Evolutionary conservation across 2,329 filamentous ascomycete species (phyloP).

Genomic region (Trichoderma sp.): DNA sequence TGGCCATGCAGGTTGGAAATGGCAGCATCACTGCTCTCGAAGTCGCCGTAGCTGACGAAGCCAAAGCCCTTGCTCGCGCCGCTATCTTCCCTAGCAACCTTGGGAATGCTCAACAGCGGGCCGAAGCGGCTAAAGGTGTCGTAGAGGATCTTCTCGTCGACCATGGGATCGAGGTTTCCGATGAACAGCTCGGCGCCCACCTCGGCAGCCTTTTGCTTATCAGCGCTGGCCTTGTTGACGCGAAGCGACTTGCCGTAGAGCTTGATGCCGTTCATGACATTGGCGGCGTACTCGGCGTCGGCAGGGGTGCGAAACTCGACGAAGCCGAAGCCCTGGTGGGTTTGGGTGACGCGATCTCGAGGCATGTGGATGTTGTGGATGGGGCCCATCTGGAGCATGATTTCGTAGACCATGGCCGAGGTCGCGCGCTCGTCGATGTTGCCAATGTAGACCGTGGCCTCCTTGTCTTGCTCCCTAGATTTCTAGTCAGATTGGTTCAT

Average conservation of each 20-base stretch:
- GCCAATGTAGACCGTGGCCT: constrained; percentile 96
- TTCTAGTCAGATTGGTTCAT: background rate
- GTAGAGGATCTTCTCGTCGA: constrained; percentile 93
- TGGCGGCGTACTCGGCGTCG: constrained; percentile 94
- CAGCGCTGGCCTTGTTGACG: constrained; percentile 89
- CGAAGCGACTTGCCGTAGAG: constrained; percentile 92
- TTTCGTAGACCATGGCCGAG: constrained; percentile 89
- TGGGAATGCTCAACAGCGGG: constrained; percentile 78
- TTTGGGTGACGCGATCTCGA: constrained; percentile 95
- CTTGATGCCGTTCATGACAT: constrained; percentile 94
- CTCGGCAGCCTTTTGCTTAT: constrained; percentile 91
- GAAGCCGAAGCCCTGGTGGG: constrained; percentile 97
- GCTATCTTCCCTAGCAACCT: constrained; percentile 87
- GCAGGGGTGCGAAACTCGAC: constrained; percentile 96
- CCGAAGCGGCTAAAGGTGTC: constrained; percentile 94
- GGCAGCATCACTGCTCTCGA: constrained; percentile 90
- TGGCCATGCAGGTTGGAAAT: constrained; percentile 93
- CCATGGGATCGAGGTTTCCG: constrained; percentile 91
- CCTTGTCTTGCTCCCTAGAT: constrained; percentile 90
- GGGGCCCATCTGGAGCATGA: constrained; percentile 96
- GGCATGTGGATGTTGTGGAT: constrained; percentile 98
- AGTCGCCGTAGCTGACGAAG: constrained; percentile 90
- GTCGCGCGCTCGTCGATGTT: constrained; percentile 97
- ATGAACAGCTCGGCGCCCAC: constrained; percentile 97
- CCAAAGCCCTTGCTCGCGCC: constrained; percentile 93